These are phyloP conservation scores for Yarrowia sp. DNA, from an alignment of 805 yeast genomes.

Conservation along the genomic window DNA sequence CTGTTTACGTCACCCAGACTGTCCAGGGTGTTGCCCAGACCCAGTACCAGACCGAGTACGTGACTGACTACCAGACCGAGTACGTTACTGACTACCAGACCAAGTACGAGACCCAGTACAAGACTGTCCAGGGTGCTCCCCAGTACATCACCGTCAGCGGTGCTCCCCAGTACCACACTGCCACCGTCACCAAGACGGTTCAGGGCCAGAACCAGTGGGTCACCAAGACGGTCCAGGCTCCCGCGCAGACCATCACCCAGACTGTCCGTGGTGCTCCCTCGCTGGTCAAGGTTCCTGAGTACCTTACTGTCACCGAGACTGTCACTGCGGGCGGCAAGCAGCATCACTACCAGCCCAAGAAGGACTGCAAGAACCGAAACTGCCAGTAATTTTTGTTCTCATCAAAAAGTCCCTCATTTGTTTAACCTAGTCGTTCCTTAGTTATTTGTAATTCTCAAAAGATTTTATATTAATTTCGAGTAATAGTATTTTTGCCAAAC, in stretches of 20 bases:
- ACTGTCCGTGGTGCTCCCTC: conserved; percentile 5
- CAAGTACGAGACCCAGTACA: not conserved
- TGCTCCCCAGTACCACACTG: not conserved
- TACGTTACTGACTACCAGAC: not conserved
- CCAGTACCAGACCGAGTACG: not conserved
- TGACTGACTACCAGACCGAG: not conserved
- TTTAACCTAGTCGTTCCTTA: not conserved
- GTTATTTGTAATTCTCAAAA: not conserved
- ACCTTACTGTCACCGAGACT: conserved; percentile 8
- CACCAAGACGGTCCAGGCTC: not conserved
- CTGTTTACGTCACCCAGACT: not conserved
- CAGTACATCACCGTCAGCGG: not conserved
- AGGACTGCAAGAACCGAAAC: conserved; percentile 22
- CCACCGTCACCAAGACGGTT: not conserved
- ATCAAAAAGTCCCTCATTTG: not conserved
- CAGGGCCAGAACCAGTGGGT: not conserved
- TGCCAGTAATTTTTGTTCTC: too few relatives aligned
- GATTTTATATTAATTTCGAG: too few relatives aligned
- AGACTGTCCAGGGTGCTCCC: not conserved
- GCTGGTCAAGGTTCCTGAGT: conserved; percentile 5
- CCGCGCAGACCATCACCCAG: not conserved
- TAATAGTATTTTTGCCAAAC: too few relatives aligned
- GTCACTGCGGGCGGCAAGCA: not conserved
- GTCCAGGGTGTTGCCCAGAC: not conserved
- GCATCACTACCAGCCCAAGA: conserved; percentile 15